Evolutionary conservation across 2,329 filamentous ascomycete species (phyloP).

Genomic region (Aspergillus floridensis): DNA sequence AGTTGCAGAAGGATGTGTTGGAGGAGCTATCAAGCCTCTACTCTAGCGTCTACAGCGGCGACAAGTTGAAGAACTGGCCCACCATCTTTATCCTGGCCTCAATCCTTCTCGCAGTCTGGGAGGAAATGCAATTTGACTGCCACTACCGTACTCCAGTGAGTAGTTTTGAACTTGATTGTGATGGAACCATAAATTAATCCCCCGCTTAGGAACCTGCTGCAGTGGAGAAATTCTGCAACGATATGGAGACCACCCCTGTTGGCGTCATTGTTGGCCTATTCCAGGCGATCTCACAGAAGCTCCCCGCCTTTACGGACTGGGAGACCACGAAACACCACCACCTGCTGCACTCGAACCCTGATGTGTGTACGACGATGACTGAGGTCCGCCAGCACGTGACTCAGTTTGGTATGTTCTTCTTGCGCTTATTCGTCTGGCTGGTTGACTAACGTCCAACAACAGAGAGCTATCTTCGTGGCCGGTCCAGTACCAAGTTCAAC

Average conservation of each 20-base stretch:
- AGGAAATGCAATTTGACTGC: slow-evolving; percentile 98
- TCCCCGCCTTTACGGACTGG: slow-evolving; percentile 91
- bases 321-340: slow-evolving; percentile 89
- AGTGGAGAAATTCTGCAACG: slow-evolving; percentile 90
- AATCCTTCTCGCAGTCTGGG: slow-evolving; percentile 91
- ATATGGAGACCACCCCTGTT: slow-evolving; percentile 95
- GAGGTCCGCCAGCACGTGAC: slow-evolving; percentile 90
- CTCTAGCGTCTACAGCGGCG: slow-evolving; percentile 96
- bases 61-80: slow-evolving; percentile 98
- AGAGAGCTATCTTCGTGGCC: slow-evolving; percentile 84
- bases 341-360: slow-evolving; percentile 82
- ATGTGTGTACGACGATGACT: slow-evolving; percentile 93
- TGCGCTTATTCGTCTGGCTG: neutral
- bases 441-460: slow-evolving; percentile 43
- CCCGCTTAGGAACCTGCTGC: slow-evolving; percentile 62
- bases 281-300: slow-evolving; percentile 95
- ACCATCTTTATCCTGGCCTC: slow-evolving; percentile 97
- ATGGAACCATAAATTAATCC: slow-evolving; percentile 11
- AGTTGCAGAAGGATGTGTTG: slow-evolving; percentile 91
- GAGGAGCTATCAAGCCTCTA: slow-evolving; percentile 90
- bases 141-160: slow-evolving; percentile 78
- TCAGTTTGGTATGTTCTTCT: slow-evolving; percentile 73
- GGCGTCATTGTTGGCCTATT: slow-evolving; percentile 96
- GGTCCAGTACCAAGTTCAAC: slow-evolving; percentile 79
- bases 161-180: neutral